Base-by-base conservation (phyloP, 2,329 filamentous ascomycete species). In the Tricladium varicosporioides region DNA sequence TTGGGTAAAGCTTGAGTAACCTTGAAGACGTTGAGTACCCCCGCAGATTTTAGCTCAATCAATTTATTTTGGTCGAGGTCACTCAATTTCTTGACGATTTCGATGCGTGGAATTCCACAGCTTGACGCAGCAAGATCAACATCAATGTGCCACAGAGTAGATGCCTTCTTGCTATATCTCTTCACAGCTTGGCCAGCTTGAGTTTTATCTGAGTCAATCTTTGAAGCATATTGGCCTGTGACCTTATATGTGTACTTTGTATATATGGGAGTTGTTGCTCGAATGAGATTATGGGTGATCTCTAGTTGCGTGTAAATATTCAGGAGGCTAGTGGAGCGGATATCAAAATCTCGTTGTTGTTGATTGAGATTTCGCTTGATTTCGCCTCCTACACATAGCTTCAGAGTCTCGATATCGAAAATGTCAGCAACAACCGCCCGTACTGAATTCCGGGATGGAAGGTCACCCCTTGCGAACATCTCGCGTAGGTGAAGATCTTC, bases 271-370 rank as follows among this genome's bases (percentile, higher is more conserved):
- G 78, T 86, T 15, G 76, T 79, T 14, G 78, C 82, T 18, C 84
- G 76, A 31, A 87, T 74, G 0, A 86, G 72, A 0, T 73, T 73
- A 58, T 83, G 85, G 2, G 77, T 78, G 4, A 87, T 72, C 64
- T 87, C 84, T 1, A 87, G 71, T n/a, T 81, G 77, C 0, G 83
- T 81, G 51, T 84, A 83, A 14, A 86, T 76, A 51, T 81, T 79
- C 42, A 72, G 71, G 5, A 86, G 70, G 0, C 79, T 74, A 2
- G 71, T 79, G 1, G 70, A 59, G 16, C 78, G 76, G 54, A 87
- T 82, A 61, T 87, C 84, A 55, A 77, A 80, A 0, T 78, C 73
- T 19, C 71, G 75, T 2, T 73, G 71, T 46, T 85, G 78, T 0
- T 72, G 63, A 10, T 74, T 71, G 11, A 79, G 73, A 33, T 72